A percentile compares a stretch with the other conserved stretches of the same genome.
Conservation (phyloP, 2,329 filamentous ascomycete genomes). For the Calonectria fujianensis region DNA sequence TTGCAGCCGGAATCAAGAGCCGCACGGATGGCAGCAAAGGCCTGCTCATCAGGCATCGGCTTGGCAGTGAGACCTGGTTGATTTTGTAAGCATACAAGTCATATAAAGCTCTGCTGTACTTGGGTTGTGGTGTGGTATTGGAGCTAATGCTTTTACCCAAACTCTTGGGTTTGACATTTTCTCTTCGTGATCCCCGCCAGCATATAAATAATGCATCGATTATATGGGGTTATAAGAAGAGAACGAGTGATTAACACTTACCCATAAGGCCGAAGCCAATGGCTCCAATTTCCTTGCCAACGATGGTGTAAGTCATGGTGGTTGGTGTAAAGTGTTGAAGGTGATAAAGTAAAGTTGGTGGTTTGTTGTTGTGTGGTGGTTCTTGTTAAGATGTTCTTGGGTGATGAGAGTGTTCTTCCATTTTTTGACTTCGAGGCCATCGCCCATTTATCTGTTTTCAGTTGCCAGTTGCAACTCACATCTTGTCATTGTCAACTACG, state of each 20-base stretch:
- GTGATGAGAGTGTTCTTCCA: not conserved
- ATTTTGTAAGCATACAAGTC: constrained; percentile 27
- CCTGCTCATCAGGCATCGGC: constrained; percentile 58
- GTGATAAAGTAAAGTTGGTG: constrained; percentile 3
- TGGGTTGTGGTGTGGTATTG: no score
- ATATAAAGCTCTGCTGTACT: no score
- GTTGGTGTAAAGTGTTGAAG: not conserved
- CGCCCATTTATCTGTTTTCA: constrained; percentile 20
- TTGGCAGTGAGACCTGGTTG: constrained; percentile 47
- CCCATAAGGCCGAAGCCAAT: constrained; percentile 55
- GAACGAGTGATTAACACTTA: constrained; percentile 25
- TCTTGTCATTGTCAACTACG: not conserved
- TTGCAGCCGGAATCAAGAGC: constrained; percentile 64
- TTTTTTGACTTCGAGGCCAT: not conserved
- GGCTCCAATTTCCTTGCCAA: constrained; percentile 45
- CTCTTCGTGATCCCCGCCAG: no score
- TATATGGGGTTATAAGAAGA: constrained; percentile 37
- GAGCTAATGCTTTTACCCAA: not conserved
- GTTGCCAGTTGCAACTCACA: not conserved
- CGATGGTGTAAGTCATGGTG: constrained; percentile 51
- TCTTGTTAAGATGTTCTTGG: constrained; percentile 8
- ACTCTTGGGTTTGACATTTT: not conserved
- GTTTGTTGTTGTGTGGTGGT: not conserved
- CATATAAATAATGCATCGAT: not conserved
- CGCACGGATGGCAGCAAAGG: constrained; percentile 72